phyloP scores from a whole-genome alignment of 2,329 filamentous ascomycete genomes.

The Nemania sp. region DNA sequence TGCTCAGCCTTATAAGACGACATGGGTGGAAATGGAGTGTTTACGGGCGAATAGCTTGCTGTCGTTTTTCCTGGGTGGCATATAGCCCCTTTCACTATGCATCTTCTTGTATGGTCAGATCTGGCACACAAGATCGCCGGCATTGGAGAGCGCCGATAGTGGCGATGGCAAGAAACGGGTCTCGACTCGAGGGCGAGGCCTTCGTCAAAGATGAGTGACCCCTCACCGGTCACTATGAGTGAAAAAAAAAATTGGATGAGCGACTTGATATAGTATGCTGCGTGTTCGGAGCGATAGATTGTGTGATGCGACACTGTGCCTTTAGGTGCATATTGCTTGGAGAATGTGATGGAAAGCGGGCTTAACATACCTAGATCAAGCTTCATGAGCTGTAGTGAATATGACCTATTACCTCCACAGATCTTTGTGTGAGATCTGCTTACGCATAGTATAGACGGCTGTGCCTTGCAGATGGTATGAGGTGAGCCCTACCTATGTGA shows the following conservation, averaged over 20 bases:
- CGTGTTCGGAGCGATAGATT: too few relatives aligned
- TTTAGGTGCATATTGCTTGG: too few relatives aligned
- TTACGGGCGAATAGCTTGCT: slow-evolving; percentile 3
- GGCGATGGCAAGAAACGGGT: background rate
- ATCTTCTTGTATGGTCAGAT: background rate
- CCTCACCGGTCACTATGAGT: too few relatives aligned
- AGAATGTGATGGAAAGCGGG: too few relatives aligned
- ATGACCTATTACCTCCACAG: too few relatives aligned
- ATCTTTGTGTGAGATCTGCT: background rate
- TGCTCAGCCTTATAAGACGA: slow-evolving; percentile 16
- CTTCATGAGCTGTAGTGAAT: background rate
- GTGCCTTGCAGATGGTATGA: slow-evolving; percentile 22
- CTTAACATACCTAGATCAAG: too few relatives aligned
- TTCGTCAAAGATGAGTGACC: background rate
- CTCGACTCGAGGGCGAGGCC: background rate
- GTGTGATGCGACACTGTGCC: too few relatives aligned
- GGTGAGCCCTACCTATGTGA: slow-evolving; percentile 2
- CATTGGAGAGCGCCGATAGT: background rate
- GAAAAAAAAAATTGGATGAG: too few relatives aligned
- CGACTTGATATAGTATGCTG: too few relatives aligned
- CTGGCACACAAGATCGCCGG: background rate
- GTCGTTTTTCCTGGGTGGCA: slow-evolving; percentile 5
- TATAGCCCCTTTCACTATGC: slow-evolving; percentile 1
- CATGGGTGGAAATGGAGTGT: background rate
- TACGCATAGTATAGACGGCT: too few relatives aligned